These are phyloP conservation scores for Oryza meridionalis DNA, from an alignment of 176 grass and related monocot species.

Conservation along the genomic window DNA sequence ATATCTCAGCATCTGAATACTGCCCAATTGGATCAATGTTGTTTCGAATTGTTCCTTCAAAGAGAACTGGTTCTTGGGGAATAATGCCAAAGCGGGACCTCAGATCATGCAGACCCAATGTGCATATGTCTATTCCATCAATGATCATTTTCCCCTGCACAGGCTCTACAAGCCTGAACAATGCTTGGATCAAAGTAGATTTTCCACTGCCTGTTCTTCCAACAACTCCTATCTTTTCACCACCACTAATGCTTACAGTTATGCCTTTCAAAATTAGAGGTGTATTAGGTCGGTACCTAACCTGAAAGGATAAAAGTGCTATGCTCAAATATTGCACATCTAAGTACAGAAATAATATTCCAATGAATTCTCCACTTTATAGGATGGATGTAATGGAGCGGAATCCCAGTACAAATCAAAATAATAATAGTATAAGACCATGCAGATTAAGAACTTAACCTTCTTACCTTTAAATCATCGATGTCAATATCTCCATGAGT, in stretches of 20 bases:
- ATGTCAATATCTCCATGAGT: slow-evolving; percentile 73
- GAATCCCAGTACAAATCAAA: not conserved
- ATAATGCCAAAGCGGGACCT: slow-evolving; percentile 90
- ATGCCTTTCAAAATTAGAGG: slow-evolving; percentile 89
- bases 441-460: not conserved
- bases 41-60: slow-evolving; percentile 85
- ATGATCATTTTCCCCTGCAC: slow-evolving; percentile 78
- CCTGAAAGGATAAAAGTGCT: slow-evolving; percentile 49
- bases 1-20: slow-evolving; percentile 94
- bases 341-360: not conserved
- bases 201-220: slow-evolving; percentile 96
- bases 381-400: not conserved
- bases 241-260: slow-evolving; percentile 65
- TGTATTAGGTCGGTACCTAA: slow-evolving; percentile 82
- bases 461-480: slow-evolving; percentile 67
- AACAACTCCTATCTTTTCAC: slow-evolving; percentile 91
- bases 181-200: slow-evolving; percentile 84
- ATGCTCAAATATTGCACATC: not conserved
- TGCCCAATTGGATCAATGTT: slow-evolving; percentile 89
- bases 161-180: slow-evolving; percentile 91
- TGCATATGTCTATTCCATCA: slow-evolving; percentile 81
- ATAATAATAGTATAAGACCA: not conserved
- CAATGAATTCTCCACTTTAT: not conserved
- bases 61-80: slow-evolving; percentile 94
- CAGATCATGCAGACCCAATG: slow-evolving; percentile 85